A percentile compares a stretch with the other conserved stretches of the same genome.
phyloP scores from a whole-genome alignment of 495 filamentous ascomycete species.

The Extremus antarcticus region DNA sequence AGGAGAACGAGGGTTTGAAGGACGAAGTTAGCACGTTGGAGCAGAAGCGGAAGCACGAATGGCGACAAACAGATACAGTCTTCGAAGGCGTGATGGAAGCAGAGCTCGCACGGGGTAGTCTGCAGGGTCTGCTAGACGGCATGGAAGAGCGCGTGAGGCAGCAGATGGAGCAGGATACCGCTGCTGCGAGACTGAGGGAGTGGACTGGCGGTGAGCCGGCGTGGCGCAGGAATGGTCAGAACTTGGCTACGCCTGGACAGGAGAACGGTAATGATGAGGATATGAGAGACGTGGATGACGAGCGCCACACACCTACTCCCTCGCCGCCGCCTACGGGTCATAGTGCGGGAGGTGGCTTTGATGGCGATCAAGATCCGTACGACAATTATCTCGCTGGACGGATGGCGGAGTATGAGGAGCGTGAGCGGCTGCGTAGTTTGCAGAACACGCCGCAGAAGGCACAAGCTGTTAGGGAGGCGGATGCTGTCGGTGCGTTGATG shows the following conservation, averaged over 20 bases:
- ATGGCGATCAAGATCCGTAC: slow-evolving; percentile 17
- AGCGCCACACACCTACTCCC: background rate
- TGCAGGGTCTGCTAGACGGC: slow-evolving; percentile 25
- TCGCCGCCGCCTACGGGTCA: slow-evolving; percentile 20
- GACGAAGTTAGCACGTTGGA: slow-evolving; percentile 51
- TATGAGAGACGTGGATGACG: slow-evolving; percentile 20
- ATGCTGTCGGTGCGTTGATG: slow-evolving; percentile 19
- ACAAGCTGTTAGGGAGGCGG: slow-evolving; percentile 2
- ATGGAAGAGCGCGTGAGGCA: slow-evolving; percentile 26
- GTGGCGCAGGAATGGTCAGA: background rate
- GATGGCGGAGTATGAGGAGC: slow-evolving; percentile 13
- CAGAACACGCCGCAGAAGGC: slow-evolving; percentile 1
- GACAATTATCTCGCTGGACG: slow-evolving; percentile 15
- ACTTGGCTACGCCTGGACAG: background rate
- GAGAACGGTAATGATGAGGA: slow-evolving; percentile 24
- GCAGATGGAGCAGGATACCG: slow-evolving; percentile 21
- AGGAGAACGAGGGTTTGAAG: slow-evolving; percentile 53
- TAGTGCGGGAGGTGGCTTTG: slow-evolving; percentile 13
- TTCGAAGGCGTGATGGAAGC: slow-evolving; percentile 50
- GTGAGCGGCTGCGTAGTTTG: slow-evolving; percentile 1
- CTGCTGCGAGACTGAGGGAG: slow-evolving; percentile 8
- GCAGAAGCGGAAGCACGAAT: slow-evolving; percentile 60
- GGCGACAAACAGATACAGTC: slow-evolving; percentile 69
- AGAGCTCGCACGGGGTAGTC: slow-evolving; percentile 32
- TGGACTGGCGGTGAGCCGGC: slow-evolving; percentile 17